These are phyloP conservation scores for Ilyonectria robusta DNA, from an alignment of 2,329 filamentous ascomycete genomes.

Conservation along the genomic window DNA sequence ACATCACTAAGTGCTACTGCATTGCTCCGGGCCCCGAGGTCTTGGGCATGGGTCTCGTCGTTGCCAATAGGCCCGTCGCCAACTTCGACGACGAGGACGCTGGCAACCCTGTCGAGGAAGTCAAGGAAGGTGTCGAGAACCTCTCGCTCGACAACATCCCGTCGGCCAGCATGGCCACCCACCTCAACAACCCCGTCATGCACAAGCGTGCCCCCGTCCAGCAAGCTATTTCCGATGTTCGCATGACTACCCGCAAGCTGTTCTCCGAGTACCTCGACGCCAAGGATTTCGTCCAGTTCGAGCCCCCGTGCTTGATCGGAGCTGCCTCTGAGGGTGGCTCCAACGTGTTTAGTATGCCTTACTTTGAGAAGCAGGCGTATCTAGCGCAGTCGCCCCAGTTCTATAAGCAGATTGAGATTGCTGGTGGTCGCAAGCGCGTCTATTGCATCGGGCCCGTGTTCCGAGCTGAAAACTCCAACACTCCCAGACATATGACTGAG, in stretches of 20 bases:
- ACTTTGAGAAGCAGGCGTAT: constrained; percentile 88
- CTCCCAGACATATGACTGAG: constrained; percentile 87
- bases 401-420: constrained; percentile 91
- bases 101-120: constrained; percentile 57
- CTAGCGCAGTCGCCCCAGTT: constrained; percentile 87
- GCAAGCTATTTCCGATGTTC: constrained; percentile 78
- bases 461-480: constrained; percentile 89
- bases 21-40: constrained; percentile 74
- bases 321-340: constrained; percentile 93
- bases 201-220: constrained; percentile 93
- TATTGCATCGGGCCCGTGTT: constrained; percentile 87
- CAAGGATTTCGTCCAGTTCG: constrained; percentile 84
- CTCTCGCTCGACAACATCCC: constrained; percentile 66
- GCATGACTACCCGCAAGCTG: constrained; percentile 74
- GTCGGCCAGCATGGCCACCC: constrained; percentile 84
- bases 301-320: constrained; percentile 90
- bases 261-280: constrained; percentile 85
- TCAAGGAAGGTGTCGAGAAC: constrained; percentile 60
- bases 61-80: constrained; percentile 68
- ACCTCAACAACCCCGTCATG: constrained; percentile 92
- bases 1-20: constrained; percentile 88
- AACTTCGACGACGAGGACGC: constrained; percentile 73
- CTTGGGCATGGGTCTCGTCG: constrained; percentile 70
- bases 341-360: constrained; percentile 91
- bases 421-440: constrained; percentile 82